Evolutionary conservation across 2,329 filamentous ascomycete genomes (phyloP).

Genomic region (Fusarium sp.): DNA sequence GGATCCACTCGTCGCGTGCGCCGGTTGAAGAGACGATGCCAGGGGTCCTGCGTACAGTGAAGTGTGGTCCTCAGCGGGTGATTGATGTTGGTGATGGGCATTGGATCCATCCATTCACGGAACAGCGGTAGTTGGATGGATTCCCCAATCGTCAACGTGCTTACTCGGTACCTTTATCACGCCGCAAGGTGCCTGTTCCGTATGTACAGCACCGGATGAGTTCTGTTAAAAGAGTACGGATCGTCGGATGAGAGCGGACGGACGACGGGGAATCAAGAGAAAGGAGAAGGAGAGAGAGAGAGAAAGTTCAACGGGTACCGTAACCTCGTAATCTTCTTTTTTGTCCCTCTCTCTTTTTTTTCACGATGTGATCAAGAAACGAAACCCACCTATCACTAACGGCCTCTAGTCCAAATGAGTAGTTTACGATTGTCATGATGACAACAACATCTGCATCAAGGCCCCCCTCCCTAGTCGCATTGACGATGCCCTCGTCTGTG

Average conservation of each 20-base stretch:
- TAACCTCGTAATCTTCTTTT: constrained; percentile 28
- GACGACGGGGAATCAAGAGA: not conserved
- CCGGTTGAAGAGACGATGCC: constrained; percentile 24
- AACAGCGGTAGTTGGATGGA: constrained; percentile 2
- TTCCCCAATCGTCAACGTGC: not conserved
- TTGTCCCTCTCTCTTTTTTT: not conserved
- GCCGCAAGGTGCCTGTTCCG: not conserved
- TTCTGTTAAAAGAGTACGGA: not conserved
- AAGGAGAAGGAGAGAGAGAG: constrained; percentile 4
- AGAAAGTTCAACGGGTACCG: constrained; percentile 6
- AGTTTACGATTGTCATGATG: constrained; percentile 29
- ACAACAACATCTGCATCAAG: constrained; percentile 17
- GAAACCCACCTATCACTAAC: constrained; percentile 28
- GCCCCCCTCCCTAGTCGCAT: constrained; percentile 5
- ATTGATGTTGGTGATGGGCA: constrained; percentile 2
- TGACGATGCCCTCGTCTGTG: not conserved
- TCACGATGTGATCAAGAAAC: constrained; percentile 9
- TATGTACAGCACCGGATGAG: not conserved
- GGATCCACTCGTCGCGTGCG: constrained; percentile 40
- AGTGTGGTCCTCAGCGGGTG: not conserved
- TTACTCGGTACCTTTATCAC: not conserved
- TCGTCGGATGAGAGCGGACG: constrained; percentile 6
- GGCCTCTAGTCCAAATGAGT: constrained; percentile 31
- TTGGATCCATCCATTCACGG: not conserved
- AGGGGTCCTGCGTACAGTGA: constrained; percentile 19